These are phyloP conservation scores for Guillardia theta DNA, from an alignment of 78 protist genomes.

Conservation along the genomic window DNA sequence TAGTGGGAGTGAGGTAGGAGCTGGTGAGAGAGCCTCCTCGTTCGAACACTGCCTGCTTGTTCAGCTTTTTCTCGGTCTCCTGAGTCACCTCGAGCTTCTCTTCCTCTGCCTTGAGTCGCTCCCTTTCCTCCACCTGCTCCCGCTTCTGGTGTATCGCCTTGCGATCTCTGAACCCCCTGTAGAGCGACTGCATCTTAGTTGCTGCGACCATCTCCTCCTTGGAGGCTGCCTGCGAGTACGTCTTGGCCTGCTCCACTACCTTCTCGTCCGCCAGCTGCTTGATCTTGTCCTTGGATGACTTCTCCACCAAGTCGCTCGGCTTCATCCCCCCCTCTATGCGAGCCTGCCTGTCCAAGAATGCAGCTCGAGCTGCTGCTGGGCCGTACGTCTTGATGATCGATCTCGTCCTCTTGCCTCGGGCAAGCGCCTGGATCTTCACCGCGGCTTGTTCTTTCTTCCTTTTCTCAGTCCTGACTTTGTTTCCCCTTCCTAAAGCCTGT, in stretches of 20 bases:
- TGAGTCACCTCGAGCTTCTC: background rate
- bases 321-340: background rate
- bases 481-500: background rate
- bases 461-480: background rate
- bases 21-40: background rate
- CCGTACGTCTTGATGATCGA: background rate
- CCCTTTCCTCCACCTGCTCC: background rate
- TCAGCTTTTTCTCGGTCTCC: background rate
- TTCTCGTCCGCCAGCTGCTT: background rate
- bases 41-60: background rate
- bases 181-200: background rate
- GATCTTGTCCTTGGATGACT: background rate
- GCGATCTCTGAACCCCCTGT: background rate
- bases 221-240: background rate
- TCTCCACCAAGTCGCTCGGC: background rate
- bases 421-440: background rate
- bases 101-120: background rate
- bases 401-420: background rate
- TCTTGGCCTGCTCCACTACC: no score
- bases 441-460: background rate
- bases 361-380: no score
- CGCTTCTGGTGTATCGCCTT: background rate
- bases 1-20: background rate
- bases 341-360: no score
- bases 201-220: background rate